Evolutionary conservation across 2,329 filamentous ascomycete species (phyloP).

Genomic region (Fusarium nurragi): DNA sequence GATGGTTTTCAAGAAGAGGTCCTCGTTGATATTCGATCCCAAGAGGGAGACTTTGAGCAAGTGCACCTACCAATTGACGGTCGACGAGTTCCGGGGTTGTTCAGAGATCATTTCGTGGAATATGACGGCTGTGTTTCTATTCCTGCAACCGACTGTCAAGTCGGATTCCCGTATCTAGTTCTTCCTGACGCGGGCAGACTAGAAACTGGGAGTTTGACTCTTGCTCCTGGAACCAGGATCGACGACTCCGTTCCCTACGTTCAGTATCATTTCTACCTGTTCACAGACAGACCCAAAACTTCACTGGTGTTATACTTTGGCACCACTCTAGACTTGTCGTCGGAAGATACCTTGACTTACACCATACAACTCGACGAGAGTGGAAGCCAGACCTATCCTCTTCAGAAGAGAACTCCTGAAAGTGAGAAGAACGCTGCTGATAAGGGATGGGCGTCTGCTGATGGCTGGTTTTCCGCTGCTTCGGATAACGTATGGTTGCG

Average conservation of each 20-base stretch:
- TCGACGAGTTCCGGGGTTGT: slow-evolving; percentile 58
- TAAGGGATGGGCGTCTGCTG: slow-evolving; percentile 26
- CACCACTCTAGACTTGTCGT: slow-evolving; percentile 19
- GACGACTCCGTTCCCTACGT: neutral
- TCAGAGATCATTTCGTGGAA: slow-evolving; percentile 68
- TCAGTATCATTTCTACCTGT: slow-evolving; percentile 23
- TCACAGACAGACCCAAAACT: neutral
- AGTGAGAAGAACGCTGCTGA: slow-evolving; percentile 31
- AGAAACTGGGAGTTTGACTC: slow-evolving; percentile 15
- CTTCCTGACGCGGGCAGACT: slow-evolving; percentile 30
- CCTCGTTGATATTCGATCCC: slow-evolving; percentile 47
- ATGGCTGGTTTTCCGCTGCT: slow-evolving; percentile 36
- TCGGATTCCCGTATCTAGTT: slow-evolving; percentile 2
- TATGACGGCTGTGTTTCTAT: slow-evolving; percentile 58
- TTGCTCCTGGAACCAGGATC: neutral
- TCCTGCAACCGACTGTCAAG: slow-evolving; percentile 1
- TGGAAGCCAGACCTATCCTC: neutral
- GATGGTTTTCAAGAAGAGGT: slow-evolving; percentile 40
- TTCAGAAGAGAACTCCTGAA: slow-evolving; percentile 17
- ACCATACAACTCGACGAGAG: slow-evolving; percentile 11
- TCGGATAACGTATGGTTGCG: slow-evolving; percentile 28
- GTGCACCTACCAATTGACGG: slow-evolving; percentile 66
- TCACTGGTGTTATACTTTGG: slow-evolving; percentile 22
- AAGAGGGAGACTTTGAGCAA: slow-evolving; percentile 52
- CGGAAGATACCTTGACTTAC: slow-evolving; percentile 19